Evolutionary conservation across 1,139 yeast species (phyloP).

Genomic region (Hyphopichia wangnamkhiaoensis): DNA sequence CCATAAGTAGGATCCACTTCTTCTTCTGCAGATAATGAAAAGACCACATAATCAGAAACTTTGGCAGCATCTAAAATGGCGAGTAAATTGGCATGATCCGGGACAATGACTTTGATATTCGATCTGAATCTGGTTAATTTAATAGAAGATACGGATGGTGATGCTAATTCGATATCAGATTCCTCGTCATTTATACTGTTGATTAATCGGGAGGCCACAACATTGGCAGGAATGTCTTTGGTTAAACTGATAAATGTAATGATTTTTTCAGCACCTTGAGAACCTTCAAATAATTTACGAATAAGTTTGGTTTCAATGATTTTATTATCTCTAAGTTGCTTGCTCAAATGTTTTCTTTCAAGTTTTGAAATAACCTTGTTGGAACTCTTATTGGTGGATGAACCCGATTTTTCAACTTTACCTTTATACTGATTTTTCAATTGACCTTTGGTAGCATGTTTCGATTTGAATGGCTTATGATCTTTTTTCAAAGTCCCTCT

Average conservation of each 20-base stretch:
- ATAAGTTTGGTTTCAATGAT: slow-evolving; percentile 51
- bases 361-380: slow-evolving; percentile 55
- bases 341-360: slow-evolving; percentile 78
- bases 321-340: slow-evolving; percentile 76
- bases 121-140: slow-evolving; percentile 70
- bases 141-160: slow-evolving; percentile 52
- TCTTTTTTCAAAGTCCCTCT: slow-evolving; percentile 79
- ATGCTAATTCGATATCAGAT: slow-evolving; percentile 31
- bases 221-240: slow-evolving; percentile 61
- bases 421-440: slow-evolving; percentile 81
- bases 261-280: slow-evolving; percentile 78
- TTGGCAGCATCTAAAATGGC: slow-evolving; percentile 83
- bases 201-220: slow-evolving; percentile 56
- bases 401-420: slow-evolving; percentile 67
- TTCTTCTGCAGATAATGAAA: slow-evolving; percentile 79
- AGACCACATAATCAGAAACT: slow-evolving; percentile 83
- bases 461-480: slow-evolving; percentile 88
- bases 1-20: slow-evolving; percentile 83
- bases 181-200: slow-evolving; percentile 31
- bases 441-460: slow-evolving; percentile 89
- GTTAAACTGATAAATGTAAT: slow-evolving; percentile 81
- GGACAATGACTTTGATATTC: slow-evolving; percentile 71
- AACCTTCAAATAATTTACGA: slow-evolving; percentile 77
- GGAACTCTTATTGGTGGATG: slow-evolving; percentile 37
- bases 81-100: slow-evolving; percentile 66